A percentile compares a stretch with the other conserved stretches of the same genome.
These are phyloP conservation scores for Pleurozium schreberi DNA, from an alignment of 225 moss, liverwort and hornwort species.

Conservation along the genomic window DNA sequence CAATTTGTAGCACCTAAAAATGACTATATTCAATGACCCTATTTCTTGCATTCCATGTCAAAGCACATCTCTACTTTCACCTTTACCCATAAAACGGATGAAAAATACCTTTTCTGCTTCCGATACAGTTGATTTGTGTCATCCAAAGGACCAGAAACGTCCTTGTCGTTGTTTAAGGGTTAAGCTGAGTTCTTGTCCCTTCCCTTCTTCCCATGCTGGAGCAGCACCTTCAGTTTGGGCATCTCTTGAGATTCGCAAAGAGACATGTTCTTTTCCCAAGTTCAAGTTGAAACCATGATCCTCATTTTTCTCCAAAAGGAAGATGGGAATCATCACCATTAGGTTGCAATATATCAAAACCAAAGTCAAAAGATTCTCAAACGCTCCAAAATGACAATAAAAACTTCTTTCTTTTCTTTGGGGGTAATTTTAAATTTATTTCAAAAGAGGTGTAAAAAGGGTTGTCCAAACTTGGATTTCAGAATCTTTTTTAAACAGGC, in stretches of 20 bases:
- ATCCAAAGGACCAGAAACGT: too few relatives aligned
- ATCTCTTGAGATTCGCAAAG: background rate
- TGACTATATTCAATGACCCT: too few relatives aligned
- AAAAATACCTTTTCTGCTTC: too few relatives aligned
- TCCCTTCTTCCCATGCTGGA: background rate
- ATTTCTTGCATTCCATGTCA: too few relatives aligned
- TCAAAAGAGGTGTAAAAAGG: too few relatives aligned
- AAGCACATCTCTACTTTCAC: too few relatives aligned
- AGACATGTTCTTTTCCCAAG: background rate
- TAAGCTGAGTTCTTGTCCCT: background rate
- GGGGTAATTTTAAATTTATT: background rate
- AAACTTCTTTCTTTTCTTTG: background rate
- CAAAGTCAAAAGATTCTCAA: background rate
- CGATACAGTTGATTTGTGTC: too few relatives aligned
- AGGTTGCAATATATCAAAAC: background rate
- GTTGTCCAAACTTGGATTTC: too few relatives aligned
- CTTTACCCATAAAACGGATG: too few relatives aligned
- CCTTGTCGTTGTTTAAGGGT: too few relatives aligned
- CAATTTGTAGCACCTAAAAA: too few relatives aligned
- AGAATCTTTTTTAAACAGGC: too few relatives aligned
- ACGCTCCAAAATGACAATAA: rapidly evolving
- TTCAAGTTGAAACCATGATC: background rate
- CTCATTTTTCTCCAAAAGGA: background rate
- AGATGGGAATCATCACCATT: background rate
- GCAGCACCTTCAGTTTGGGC: background rate